Percentiles rank a stretch among this genome's conserved stretches.
These are phyloP conservation scores for Tieghemostelium lacteum DNA, from an alignment of 78 protist species.

Conservation along the genomic window DNA sequence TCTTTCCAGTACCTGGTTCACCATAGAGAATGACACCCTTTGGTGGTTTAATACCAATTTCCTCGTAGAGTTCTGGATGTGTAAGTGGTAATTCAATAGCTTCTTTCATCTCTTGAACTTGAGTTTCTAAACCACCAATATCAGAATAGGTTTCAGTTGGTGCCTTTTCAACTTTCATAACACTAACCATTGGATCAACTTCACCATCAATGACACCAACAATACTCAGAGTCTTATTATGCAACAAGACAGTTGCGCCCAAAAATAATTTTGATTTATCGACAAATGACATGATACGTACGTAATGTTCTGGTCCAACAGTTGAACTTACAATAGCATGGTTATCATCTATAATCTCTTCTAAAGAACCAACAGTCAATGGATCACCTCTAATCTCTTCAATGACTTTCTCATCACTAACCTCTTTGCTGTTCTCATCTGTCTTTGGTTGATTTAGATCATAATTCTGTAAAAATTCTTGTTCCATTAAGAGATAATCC, in stretches of 20 bases:
- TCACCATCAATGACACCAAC: slow-evolving; percentile 98
- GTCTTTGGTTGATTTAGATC: slow-evolving; percentile 86
- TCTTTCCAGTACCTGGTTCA: slow-evolving; percentile 99
- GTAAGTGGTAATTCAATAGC: slow-evolving; percentile 99
- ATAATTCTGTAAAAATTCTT: slow-evolving; percentile 98
- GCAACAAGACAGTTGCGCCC: slow-evolving; percentile 95
- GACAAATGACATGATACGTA: slow-evolving; percentile 96
- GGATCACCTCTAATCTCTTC: slow-evolving; percentile 99
- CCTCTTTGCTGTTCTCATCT: slow-evolving; percentile 94
- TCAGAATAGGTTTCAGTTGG: slow-evolving; percentile 99
- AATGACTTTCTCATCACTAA: slow-evolving; percentile 73
- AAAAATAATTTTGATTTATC: slow-evolving; percentile 98
- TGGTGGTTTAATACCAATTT: slow-evolving; percentile 99
- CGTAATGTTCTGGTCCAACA: slow-evolving; percentile 99
- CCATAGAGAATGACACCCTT: slow-evolving; percentile 99
- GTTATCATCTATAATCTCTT: slow-evolving; percentile 99
- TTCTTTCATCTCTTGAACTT: slow-evolving; percentile 99
- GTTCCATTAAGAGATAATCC: slow-evolving; percentile 99
- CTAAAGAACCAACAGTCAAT: slow-evolving; percentile 97
- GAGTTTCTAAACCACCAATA: slow-evolving; percentile 99
- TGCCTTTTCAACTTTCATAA: slow-evolving; percentile 99
- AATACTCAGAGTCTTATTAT: slow-evolving; percentile 93
- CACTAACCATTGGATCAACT: slow-evolving; percentile 98
- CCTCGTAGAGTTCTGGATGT: slow-evolving; percentile 99
- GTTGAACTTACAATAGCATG: slow-evolving; percentile 97